These are phyloP conservation scores for Aspergillus sparsus DNA, from an alignment of 495 filamentous ascomycete genomes.

Conservation along the genomic window DNA sequence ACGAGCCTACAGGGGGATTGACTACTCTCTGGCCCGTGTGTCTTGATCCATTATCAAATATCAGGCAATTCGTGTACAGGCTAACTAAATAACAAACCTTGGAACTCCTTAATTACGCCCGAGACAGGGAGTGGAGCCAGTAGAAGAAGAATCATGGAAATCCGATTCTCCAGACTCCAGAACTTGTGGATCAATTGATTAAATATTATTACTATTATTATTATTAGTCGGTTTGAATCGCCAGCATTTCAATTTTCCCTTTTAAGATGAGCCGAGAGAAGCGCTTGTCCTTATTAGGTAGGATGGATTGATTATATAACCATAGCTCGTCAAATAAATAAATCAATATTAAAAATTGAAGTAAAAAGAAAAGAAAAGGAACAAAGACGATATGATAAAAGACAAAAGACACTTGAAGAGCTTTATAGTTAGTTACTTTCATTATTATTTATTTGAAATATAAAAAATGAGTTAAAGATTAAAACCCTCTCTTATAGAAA, in stretches of 20 bases:
- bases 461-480: no score
- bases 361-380: neutral
- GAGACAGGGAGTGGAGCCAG: no score
- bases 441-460: no score
- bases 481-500: no score
- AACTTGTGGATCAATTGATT: no score
- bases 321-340: neutral
- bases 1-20: neutral
- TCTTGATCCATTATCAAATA: neutral
- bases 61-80: neutral
- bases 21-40: neutral
- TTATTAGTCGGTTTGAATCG: no score
- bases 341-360: neutral
- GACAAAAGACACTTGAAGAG: neutral
- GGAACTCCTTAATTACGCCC: no score
- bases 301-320: constrained; percentile 4
- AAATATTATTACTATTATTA: no score
- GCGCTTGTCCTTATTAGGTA: neutral
- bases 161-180: no score
- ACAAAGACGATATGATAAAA: neutral
- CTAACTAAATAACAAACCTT: no score
- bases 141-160: no score
- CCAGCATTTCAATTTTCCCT: neutral
- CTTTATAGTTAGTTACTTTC: no score
- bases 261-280: neutral